phyloP scores from a whole-genome alignment of 441 rosid species.

The Arabidopsis lyrata region DNA sequence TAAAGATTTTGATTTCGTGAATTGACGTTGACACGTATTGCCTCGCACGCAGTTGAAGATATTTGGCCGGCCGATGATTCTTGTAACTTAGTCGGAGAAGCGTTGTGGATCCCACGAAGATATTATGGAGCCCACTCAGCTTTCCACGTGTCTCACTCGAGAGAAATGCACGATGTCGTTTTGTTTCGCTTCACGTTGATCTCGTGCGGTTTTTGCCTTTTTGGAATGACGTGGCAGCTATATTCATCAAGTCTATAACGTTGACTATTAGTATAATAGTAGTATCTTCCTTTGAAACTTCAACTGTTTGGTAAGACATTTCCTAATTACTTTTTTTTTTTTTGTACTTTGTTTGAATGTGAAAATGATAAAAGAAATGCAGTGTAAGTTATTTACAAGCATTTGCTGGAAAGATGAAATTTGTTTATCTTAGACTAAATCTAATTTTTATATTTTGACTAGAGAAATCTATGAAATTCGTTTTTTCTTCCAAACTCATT shows the following conservation, averaged over 20 bases:
- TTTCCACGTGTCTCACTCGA: not conserved
- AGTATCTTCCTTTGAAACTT: no score
- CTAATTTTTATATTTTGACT: no score
- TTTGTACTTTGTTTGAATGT: not conserved
- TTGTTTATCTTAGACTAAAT: no score
- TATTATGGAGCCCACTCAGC: not conserved
- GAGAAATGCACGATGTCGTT: not conserved
- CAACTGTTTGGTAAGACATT: not conserved
- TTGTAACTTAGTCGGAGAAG: conserved; percentile 1
- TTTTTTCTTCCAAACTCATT: no score
- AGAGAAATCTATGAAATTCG: no score
- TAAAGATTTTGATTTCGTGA: not conserved
- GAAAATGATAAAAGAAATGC: not conserved
- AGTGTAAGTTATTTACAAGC: no score
- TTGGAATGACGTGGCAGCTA: not conserved
- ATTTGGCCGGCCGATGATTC: conserved; percentile 38
- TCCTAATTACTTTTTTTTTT: not conserved
- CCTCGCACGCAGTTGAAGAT: conserved; percentile 31
- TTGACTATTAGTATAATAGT: no score
- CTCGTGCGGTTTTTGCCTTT: not conserved
- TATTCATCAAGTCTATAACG: not conserved
- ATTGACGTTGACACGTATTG: conserved; percentile 25
- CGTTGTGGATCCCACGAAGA: conserved; percentile 17
- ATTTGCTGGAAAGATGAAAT: no score
- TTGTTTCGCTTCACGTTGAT: not conserved